These are phyloP conservation scores for Pyrenophora graminea DNA, from an alignment of 2,329 filamentous ascomycete genomes.

Conservation along the genomic window DNA sequence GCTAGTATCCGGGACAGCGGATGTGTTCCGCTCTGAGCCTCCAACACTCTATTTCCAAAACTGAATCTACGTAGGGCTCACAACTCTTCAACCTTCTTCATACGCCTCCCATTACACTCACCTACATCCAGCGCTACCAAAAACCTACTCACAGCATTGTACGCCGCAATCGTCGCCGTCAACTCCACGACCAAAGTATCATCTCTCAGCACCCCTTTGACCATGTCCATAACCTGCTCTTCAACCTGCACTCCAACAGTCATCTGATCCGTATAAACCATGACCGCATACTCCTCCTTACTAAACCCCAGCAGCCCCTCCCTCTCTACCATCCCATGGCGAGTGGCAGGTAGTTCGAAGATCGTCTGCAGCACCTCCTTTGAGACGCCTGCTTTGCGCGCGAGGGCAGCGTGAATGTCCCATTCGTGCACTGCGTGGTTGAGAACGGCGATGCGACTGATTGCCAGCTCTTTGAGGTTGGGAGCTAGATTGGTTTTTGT, in stretches of 20 bases:
- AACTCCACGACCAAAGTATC: slow-evolving; percentile 74
- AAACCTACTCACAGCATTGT: slow-evolving; percentile 85
- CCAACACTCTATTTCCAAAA: neutral
- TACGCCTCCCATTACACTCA: slow-evolving; percentile 45
- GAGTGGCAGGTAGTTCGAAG: slow-evolving; percentile 24
- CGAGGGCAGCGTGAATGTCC: slow-evolving; percentile 72
- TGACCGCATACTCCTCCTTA: slow-evolving; percentile 65
- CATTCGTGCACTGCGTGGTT: slow-evolving; percentile 88
- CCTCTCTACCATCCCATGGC: slow-evolving; percentile 17
- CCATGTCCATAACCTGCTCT: slow-evolving; percentile 66
- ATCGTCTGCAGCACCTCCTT: slow-evolving; percentile 61
- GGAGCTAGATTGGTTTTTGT: slow-evolving; percentile 57
- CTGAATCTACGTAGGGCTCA: slow-evolving; percentile 1
- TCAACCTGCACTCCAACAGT: slow-evolving; percentile 72
- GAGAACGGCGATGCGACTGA: slow-evolving; percentile 79
- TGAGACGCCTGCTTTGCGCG: slow-evolving; percentile 64
- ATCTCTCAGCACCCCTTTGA: slow-evolving; percentile 67
- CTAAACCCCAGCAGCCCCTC: slow-evolving; percentile 45
- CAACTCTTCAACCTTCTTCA: slow-evolving; percentile 40
- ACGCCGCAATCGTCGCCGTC: slow-evolving; percentile 76
- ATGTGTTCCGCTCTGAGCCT: slow-evolving; percentile 12
- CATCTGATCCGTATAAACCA: slow-evolving; percentile 82
- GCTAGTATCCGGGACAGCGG: slow-evolving; percentile 25
- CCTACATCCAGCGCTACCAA: slow-evolving; percentile 75
- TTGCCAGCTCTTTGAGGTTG: slow-evolving; percentile 72